Evolutionary conservation across 2,329 filamentous ascomycete genomes (phyloP).

Genomic region (Coleophoma crateriformis): DNA sequence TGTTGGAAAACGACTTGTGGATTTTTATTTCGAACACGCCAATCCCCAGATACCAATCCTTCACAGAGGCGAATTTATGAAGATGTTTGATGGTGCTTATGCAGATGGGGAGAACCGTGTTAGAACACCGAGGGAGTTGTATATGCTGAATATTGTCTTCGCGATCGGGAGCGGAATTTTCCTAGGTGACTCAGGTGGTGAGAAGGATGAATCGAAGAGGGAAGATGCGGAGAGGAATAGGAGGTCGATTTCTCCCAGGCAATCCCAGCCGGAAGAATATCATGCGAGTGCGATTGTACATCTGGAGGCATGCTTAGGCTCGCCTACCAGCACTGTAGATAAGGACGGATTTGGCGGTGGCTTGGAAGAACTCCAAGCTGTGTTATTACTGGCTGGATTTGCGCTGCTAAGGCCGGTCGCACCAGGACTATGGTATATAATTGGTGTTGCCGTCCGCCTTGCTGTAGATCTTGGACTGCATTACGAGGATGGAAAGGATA

Average conservation of each 20-base stretch:
- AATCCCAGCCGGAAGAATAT: slow-evolving; percentile 86
- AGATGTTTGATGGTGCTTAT: slow-evolving; percentile 80
- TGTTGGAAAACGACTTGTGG: slow-evolving; percentile 66
- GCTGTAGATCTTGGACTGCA: slow-evolving; percentile 90
- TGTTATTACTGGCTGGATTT: slow-evolving; percentile 84
- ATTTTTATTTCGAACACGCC: slow-evolving; percentile 90
- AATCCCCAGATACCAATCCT: slow-evolving; percentile 95
- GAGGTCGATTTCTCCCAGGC: slow-evolving; percentile 29
- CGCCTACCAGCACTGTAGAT: slow-evolving; percentile 39
- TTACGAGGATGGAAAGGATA: slow-evolving; percentile 76
- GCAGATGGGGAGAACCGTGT: slow-evolving; percentile 54
- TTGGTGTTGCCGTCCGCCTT: slow-evolving; percentile 84
- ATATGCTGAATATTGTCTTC: slow-evolving; percentile 94
- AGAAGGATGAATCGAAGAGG: slow-evolving; percentile 23
- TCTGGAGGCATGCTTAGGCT: slow-evolving; percentile 75
- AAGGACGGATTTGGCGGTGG: slow-evolving; percentile 72
- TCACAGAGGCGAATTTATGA: slow-evolving; percentile 84
- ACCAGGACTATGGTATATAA: slow-evolving; percentile 94
- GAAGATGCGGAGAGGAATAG: slow-evolving; percentile 23
- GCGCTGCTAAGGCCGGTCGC: slow-evolving; percentile 86
- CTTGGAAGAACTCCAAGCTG: slow-evolving; percentile 88
- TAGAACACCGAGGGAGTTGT: slow-evolving; percentile 75
- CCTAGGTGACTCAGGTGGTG: slow-evolving; percentile 56
- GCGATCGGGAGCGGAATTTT: slow-evolving; percentile 94
- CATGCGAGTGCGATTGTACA: slow-evolving; percentile 92